Base-by-base conservation (phyloP, 148 eudicot species). In the Rhododendron vialii region DNA sequence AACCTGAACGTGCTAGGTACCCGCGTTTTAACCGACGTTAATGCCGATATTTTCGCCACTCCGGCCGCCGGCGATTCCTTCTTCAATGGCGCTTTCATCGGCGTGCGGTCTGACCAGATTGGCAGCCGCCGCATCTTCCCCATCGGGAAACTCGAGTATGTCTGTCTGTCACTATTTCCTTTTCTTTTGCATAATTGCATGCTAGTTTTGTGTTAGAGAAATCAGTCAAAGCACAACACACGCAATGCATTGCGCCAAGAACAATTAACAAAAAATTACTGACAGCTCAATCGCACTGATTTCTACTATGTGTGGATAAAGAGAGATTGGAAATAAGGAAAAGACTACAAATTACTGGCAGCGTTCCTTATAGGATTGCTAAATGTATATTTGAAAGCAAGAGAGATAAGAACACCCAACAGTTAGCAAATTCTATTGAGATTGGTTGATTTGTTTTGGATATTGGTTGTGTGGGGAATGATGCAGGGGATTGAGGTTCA, bases 81-180 rank as follows among this genome's bases (percentile, higher is more conserved):
- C 75, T 22, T 61, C 55, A 87, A 87, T 47, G 96, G 94, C 4
- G 94, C 94, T 17, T 96, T 96, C 85, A 84, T 96, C 84, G 98
- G 98, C 3, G 93, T 95, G 24, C 74, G 63, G n/a, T 96, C 98
- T 14, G 91, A 96, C 89, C 90, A 87, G 78, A 65, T 81, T 9
- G 94, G 98, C 10, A 90, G 96, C 88, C 96, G 92, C 26, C 90
- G 91, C 76, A 91, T 94, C 80, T 96, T 96, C 85, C 98, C 98
- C 9, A 28, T 96, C 82, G 98, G 98, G 33, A 96, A 94, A 79
- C 93, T 96, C 53, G 80, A 82, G 98, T 95, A 84, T 17, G 89
- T 86, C 45, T 7, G 10, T 82, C 45, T 41, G 45, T 41, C 6
- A 5, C 45, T 18, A 1, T 61, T 13, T 35, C 2, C 75, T 85